Evolutionary conservation across 441 rosid species (phyloP).

Genomic region (Erodium trifolium): DNA sequence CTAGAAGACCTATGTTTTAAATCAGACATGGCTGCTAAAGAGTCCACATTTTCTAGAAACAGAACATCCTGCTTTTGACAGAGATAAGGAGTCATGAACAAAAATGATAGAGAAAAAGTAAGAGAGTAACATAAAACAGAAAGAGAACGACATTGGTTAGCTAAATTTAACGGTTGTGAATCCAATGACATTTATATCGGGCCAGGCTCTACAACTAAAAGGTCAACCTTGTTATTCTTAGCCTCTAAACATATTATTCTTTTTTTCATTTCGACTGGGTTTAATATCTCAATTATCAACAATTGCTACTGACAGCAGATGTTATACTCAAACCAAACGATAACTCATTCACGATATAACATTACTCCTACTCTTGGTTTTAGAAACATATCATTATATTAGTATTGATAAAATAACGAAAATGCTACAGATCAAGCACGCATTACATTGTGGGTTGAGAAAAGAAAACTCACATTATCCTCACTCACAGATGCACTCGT

Average conservation of each 20-base stretch:
- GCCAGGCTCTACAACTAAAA: no score
- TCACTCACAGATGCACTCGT: conserved; percentile 53
- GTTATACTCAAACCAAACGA: conserved; percentile 4
- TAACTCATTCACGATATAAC: neutral
- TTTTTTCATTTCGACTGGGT: no score
- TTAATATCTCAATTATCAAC: no score
- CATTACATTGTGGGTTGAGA: neutral
- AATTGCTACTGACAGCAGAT: neutral
- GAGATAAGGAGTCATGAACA: conserved; percentile 10
- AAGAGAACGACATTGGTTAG: neutral
- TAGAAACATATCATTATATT: neutral
- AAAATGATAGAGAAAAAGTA: neutral
- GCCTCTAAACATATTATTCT: no score
- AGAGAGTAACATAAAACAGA: neutral
- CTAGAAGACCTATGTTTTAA: conserved; percentile 67
- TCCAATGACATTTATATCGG: neutral
- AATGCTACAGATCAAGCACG: no score
- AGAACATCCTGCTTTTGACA: conserved; percentile 45
- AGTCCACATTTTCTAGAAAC: conserved; percentile 18
- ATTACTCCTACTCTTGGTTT: neutral
- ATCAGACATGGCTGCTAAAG: conserved; percentile 42
- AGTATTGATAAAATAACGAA: no score
- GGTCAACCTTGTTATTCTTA: no score
- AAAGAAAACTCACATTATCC: conserved; percentile 55
- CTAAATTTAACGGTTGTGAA: neutral